Percentiles rank a stretch among this genome's conserved stretches.
Evolutionary conservation across 345 rosid species (phyloP).

Genomic region (Salix caprea): DNA sequence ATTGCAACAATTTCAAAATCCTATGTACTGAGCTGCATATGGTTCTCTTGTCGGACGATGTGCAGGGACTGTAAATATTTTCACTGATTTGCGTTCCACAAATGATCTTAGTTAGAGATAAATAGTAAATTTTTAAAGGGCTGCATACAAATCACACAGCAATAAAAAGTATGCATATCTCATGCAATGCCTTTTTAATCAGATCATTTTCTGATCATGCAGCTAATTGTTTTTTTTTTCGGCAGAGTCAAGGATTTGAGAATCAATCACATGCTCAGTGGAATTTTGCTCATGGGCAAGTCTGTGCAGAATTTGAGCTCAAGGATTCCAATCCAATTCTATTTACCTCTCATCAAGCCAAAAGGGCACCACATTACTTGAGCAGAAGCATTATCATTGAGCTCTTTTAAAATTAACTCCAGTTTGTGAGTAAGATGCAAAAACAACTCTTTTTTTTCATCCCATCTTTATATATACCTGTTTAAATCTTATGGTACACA

Average conservation of each 20-base stretch:
- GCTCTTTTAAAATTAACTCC: not conserved
- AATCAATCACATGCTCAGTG: not conserved
- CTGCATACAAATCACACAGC: not conserved
- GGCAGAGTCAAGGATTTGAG: conserved; percentile 25
- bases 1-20: not conserved
- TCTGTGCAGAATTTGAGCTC: not conserved
- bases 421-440: not conserved
- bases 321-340: not conserved
- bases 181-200: not conserved
- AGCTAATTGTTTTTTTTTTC: not conserved
- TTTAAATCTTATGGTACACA: not conserved
- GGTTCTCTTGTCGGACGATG: not conserved
- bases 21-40: not conserved
- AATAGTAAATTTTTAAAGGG: not conserved
- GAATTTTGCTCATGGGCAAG: not conserved
- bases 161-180: not conserved
- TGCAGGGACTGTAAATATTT: not conserved
- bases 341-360: not conserved
- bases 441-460: not conserved
- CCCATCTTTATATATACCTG: not conserved
- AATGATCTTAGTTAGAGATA: not conserved
- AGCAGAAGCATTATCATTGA: not conserved
- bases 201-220: not conserved
- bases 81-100: not conserved
- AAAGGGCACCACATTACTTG: not conserved